Conservation (phyloP, 805 yeast species). For the Cephaloascus fragrans region DNA sequence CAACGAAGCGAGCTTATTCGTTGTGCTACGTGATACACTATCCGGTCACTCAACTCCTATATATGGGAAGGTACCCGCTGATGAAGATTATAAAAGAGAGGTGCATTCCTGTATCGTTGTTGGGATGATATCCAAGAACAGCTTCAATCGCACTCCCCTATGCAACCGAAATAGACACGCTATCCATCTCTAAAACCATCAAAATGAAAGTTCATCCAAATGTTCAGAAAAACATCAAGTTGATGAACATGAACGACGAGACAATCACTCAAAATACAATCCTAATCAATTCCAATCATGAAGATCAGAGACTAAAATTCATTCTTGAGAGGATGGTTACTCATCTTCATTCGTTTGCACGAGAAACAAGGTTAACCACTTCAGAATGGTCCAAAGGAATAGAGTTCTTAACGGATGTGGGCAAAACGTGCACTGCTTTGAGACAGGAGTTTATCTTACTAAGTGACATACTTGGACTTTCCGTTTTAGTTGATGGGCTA, state of each 20-base stretch:
- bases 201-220: no score
- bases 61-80: no score
- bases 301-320: slow-evolving; percentile 3
- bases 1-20: no score
- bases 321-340: slow-evolving; percentile 7
- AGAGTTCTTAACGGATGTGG: slow-evolving; percentile 10
- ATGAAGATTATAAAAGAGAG: no score
- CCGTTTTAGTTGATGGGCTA: slow-evolving; percentile 11
- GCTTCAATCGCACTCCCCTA: no score
- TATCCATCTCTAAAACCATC: no score
- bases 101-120: no score
- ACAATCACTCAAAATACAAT: slow-evolving; percentile 12
- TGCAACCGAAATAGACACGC: no score
- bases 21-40: no score
- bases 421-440: slow-evolving; percentile 11
- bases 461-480: slow-evolving; percentile 11
- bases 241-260: slow-evolving; percentile 7
- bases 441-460: slow-evolving; percentile 12
- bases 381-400: slow-evolving; percentile 13
- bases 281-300: slow-evolving; percentile 7
- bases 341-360: slow-evolving; percentile 12
- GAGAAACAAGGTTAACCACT: slow-evolving; percentile 11
- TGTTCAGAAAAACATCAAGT: no score
- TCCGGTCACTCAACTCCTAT: no score
- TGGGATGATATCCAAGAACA: no score